Evolutionary conservation across 805 yeast genomes (phyloP).

Genomic region (Lipomyces chichibuensis): DNA sequence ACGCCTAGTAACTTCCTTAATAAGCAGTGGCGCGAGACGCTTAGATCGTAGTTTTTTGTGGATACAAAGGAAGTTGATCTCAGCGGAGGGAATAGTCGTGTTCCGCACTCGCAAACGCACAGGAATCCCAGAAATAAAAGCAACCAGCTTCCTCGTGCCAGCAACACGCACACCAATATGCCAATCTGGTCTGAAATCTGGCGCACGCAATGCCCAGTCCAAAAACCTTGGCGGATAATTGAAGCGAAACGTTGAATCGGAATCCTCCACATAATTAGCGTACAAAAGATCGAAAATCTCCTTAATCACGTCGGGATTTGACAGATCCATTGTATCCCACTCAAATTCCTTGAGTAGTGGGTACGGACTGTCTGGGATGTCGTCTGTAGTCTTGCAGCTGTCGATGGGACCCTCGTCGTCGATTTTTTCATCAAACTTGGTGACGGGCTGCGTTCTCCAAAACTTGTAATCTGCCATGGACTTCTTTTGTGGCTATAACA

Average conservation of each 20-base stretch:
- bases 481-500: constrained; percentile 32
- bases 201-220: constrained; percentile 91
- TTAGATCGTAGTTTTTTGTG: constrained; percentile 94
- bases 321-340: constrained; percentile 80
- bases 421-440: constrained; percentile 68
- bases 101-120: constrained; percentile 64
- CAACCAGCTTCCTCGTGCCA: constrained; percentile 75
- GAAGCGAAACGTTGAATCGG: constrained; percentile 88
- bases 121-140: constrained; percentile 92
- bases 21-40: constrained; percentile 89
- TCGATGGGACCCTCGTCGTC: constrained; percentile 83
- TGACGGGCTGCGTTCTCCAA: constrained; percentile 98
- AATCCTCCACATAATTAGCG: constrained; percentile 93
- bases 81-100: constrained; percentile 58
- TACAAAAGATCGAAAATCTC: constrained; percentile 80
- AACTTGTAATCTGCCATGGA: constrained; percentile 88
- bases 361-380: constrained; percentile 70
- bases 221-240: constrained; percentile 81
- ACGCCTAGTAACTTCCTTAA: constrained; percentile 91
- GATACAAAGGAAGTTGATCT: constrained; percentile 90
- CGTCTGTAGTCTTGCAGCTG: constrained; percentile 62
- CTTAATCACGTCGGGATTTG: constrained; percentile 57
- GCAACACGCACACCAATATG: constrained; percentile 90
- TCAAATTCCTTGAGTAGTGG: constrained; percentile 79
- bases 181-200: constrained; percentile 91